These are phyloP conservation scores for Phyllosticta citribraziliensis DNA, from an alignment of 2,329 filamentous ascomycete genomes.

Conservation along the genomic window DNA sequence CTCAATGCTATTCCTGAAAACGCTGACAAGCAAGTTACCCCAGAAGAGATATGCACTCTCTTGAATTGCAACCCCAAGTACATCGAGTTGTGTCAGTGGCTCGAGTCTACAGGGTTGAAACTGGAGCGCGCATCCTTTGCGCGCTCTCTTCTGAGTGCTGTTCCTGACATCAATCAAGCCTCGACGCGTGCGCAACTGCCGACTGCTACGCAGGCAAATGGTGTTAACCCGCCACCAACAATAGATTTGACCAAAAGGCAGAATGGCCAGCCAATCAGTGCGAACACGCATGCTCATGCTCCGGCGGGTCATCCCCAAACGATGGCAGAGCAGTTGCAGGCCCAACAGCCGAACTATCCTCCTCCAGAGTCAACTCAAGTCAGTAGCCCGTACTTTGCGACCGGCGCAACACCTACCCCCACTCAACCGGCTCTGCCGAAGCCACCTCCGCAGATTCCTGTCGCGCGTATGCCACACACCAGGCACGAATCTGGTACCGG, in stretches of 20 bases:
- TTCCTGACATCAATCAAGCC: constrained; percentile 30
- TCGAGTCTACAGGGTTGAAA: constrained; percentile 40
- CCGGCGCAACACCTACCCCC: background rate
- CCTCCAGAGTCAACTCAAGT: background rate
- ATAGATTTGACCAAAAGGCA: background rate
- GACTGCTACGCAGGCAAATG: background rate
- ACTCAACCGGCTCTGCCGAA: constrained; percentile 7
- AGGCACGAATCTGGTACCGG: constrained; percentile 20
- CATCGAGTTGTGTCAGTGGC: constrained; percentile 42
- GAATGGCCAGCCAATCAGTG: background rate
- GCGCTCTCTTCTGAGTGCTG: constrained; percentile 37
- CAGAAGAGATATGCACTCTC: constrained; percentile 35
- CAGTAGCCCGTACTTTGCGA: constrained; percentile 9
- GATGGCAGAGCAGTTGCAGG: background rate
- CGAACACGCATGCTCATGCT: background rate
- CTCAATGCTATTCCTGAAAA: constrained; percentile 37
- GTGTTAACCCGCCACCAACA: background rate
- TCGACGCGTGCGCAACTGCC: background rate
- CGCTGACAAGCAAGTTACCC: constrained; percentile 25
- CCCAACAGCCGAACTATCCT: background rate
- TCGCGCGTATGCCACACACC: constrained; percentile 24
- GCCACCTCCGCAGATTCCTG: constrained; percentile 16
- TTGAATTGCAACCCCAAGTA: constrained; percentile 47
- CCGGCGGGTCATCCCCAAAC: background rate
- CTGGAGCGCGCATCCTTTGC: constrained; percentile 46